A percentile compares a stretch with the other conserved stretches of the same genome.
Conservation (phyloP, 306 rosid species). For the Geum urbanum region DNA sequence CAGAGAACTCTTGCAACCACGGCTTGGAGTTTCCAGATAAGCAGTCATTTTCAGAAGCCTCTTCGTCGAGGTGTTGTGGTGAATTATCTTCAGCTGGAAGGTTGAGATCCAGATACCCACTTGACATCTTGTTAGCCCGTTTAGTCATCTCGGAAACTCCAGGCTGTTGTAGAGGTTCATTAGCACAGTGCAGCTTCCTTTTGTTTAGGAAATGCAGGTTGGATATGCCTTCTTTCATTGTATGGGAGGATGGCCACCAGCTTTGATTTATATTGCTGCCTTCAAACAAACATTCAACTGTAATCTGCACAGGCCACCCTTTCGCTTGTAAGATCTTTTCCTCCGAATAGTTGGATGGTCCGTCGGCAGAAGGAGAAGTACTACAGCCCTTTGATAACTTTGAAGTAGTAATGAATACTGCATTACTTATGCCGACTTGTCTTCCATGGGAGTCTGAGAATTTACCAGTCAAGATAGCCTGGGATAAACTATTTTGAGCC, state of each 20-base stretch:
- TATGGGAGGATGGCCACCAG: constrained; percentile 28
- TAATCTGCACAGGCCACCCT: constrained; percentile 49
- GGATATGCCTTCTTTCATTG: constrained; percentile 29
- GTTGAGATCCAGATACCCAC: constrained; percentile 67
- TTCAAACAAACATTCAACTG: constrained; percentile 40
- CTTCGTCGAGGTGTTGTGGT: constrained; percentile 29
- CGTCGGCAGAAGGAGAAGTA: constrained; percentile 21
- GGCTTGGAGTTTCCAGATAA: constrained; percentile 38
- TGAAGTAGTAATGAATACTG: constrained; percentile 53
- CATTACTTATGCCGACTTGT: constrained; percentile 64
- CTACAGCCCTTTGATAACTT: constrained; percentile 30
- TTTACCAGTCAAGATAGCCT: constrained; percentile 73
- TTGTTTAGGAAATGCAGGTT: constrained; percentile 49
- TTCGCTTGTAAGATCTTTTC: constrained; percentile 52
- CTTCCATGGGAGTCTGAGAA: constrained; percentile 74
- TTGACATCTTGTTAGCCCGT: constrained; percentile 59
- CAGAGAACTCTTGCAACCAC: constrained; percentile 65
- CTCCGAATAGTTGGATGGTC: constrained; percentile 51
- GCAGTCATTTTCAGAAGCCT: constrained; percentile 37
- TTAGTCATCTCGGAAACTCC: constrained; percentile 45
- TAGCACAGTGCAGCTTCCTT: constrained; percentile 55
- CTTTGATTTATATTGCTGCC: constrained; percentile 32
- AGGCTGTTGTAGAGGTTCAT: constrained; percentile 39
- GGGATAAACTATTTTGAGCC: constrained; percentile 57
- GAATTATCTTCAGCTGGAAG: constrained; percentile 74